A percentile compares a stretch with the other conserved stretches of the same genome.
Evolutionary conservation across 2,329 filamentous ascomycete genomes (phyloP).

Genomic region (Penicillium decumbens): DNA sequence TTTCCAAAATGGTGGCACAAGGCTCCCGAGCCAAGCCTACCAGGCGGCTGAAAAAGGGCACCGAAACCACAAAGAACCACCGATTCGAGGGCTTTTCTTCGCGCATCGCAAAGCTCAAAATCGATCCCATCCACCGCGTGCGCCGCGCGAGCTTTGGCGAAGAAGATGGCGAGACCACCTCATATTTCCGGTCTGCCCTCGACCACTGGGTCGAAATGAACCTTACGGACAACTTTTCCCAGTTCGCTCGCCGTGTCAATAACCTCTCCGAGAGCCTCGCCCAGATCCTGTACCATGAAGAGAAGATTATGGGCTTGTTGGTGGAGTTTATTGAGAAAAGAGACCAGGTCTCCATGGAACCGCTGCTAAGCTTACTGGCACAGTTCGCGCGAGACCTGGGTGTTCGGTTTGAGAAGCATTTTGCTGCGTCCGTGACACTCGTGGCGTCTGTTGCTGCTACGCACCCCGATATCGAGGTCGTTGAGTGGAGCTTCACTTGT

Average conservation of each 20-base stretch:
- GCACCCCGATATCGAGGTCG: conserved; percentile 75
- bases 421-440: conserved; percentile 67
- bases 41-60: conserved; percentile 63
- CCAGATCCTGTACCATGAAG: conserved; percentile 86
- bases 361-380: conserved; percentile 78
- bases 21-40: conserved; percentile 65
- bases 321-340: conserved; percentile 70
- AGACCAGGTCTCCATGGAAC: conserved; percentile 76
- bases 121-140: conserved; percentile 88
- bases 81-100: conserved; percentile 86
- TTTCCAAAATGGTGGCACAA: conserved; percentile 46
- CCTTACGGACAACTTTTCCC: conserved; percentile 72
- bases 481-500: conserved; percentile 95
- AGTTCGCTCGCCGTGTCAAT: conserved; percentile 69
- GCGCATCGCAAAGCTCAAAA: conserved; percentile 84
- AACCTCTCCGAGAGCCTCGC: conserved; percentile 84
- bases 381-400: conserved; percentile 95
- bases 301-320: conserved; percentile 74
- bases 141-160: conserved; percentile 75
- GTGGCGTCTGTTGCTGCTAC: conserved; percentile 74
- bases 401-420: conserved; percentile 80
- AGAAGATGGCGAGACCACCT: conserved; percentile 70
- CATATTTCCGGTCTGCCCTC: conserved; percentile 77
- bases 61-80: conserved; percentile 74
- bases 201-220: conserved; percentile 91